Evolutionary conservation across 2,329 filamentous ascomycete species (phyloP).

Genomic region (Cladosporium austrohemisphaericum): DNA sequence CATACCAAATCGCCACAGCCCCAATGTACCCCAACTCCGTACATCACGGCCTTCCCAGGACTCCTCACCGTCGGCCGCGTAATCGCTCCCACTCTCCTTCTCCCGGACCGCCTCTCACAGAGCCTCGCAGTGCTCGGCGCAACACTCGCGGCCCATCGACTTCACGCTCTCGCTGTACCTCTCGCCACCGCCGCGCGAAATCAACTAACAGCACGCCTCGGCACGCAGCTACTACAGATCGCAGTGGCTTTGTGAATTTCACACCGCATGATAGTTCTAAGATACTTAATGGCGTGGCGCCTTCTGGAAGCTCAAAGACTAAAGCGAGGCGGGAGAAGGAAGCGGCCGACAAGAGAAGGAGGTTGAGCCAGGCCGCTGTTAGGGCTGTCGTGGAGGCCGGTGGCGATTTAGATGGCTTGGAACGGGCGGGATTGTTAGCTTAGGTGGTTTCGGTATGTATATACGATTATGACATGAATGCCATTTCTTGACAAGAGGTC

Average conservation of each 20-base stretch:
- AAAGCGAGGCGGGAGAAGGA: slow-evolving; percentile 90
- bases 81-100: slow-evolving; percentile 24
- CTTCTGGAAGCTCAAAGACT: slow-evolving; percentile 86
- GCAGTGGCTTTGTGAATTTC: slow-evolving; percentile 78
- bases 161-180: slow-evolving; percentile 20
- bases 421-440: slow-evolving; percentile 38
- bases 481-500: no score
- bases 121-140: slow-evolving; percentile 18
- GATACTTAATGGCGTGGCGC: slow-evolving; percentile 85
- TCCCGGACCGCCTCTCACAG: slow-evolving; percentile 23
- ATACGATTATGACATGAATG: no score
- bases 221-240: slow-evolving; percentile 42
- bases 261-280: slow-evolving; percentile 73
- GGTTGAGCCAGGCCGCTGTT: slow-evolving; percentile 64
- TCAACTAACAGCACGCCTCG: slow-evolving; percentile 27
- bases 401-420: slow-evolving; percentile 54
- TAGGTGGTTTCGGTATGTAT: no score
- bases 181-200: slow-evolving; percentile 26
- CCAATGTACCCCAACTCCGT: slow-evolving; percentile 22
- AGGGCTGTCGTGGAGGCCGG: slow-evolving; percentile 68
- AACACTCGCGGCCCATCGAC: background rate
- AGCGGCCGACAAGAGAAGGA: slow-evolving; percentile 69
- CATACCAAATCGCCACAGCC: slow-evolving; percentile 12
- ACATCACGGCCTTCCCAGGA: slow-evolving; percentile 27
- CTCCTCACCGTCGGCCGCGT: slow-evolving; percentile 22